Percentiles rank a stretch among this genome's conserved stretches.
Evolutionary conservation across 768 basidiomycete species (phyloP).

Genomic region (Mrakia blollopis): DNA sequence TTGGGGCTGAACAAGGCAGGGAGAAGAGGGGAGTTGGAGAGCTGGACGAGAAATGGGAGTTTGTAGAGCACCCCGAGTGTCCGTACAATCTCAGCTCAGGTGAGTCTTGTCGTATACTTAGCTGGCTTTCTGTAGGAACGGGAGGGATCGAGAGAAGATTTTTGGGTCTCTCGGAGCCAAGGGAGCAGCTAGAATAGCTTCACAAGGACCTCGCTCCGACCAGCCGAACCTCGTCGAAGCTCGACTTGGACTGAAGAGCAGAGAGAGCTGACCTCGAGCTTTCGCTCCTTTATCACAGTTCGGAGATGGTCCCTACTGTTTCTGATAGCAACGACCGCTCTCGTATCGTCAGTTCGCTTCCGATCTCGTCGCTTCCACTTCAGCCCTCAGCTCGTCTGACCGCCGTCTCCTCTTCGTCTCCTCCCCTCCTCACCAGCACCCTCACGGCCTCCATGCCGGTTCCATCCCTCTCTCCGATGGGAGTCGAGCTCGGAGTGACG

Average conservation of each 20-base stretch:
- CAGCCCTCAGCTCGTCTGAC: not conserved
- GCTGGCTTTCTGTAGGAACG: too few species aligned
- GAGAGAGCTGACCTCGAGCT: not conserved
- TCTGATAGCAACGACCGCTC: not conserved
- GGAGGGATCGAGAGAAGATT: not conserved
- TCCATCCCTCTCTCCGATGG: not conserved
- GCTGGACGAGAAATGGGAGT: not conserved
- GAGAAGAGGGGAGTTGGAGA: not conserved
- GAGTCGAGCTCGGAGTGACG: slow-evolving; percentile 1
- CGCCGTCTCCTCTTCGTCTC: not conserved
- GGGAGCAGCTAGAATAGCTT: not conserved
- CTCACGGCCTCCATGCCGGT: slow-evolving; percentile 2
- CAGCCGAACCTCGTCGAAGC: not conserved
- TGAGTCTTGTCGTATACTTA: not conserved
- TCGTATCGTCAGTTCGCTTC: not conserved
- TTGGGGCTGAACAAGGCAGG: not conserved
- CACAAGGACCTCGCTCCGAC: not conserved
- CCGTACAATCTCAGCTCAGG: slow-evolving; percentile 4
- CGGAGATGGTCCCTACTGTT: slow-evolving; percentile 1
- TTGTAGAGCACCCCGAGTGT: not conserved
- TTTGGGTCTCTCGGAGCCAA: not conserved
- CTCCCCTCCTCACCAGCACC: not conserved
- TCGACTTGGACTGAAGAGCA: too few species aligned
- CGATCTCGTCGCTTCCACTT: too few species aligned
- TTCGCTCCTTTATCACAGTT: not conserved